phyloP scores from a whole-genome alignment of 2,329 filamentous ascomycete genomes.

The Calonectria hawksworthii region DNA sequence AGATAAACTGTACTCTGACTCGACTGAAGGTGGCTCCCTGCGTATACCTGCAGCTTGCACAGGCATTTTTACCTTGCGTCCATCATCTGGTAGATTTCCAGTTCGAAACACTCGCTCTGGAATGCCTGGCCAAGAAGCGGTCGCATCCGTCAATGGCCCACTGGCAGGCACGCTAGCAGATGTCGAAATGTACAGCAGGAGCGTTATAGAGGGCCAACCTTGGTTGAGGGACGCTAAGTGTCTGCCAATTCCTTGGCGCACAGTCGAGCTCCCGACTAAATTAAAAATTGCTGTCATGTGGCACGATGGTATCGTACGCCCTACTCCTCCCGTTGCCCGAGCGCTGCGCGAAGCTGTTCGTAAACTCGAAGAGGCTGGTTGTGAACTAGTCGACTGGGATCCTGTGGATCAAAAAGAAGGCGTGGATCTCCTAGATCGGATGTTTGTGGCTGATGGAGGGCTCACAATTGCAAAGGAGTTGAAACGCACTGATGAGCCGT shows the following conservation, averaged over 20 bases:
- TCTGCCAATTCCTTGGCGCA: constrained; percentile 70
- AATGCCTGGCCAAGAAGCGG: constrained; percentile 75
- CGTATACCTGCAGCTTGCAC: constrained; percentile 69
- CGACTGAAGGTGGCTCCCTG: constrained; percentile 62
- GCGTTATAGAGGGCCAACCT: constrained; percentile 65
- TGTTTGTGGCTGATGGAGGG: constrained; percentile 65
- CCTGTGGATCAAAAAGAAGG: constrained; percentile 58
- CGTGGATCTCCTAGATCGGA: constrained; percentile 53
- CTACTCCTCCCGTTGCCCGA: constrained; percentile 75
- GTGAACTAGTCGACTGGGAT: constrained; percentile 68
- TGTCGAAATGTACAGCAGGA: constrained; percentile 66
- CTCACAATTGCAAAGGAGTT: constrained; percentile 56
- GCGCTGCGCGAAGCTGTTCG: constrained; percentile 63
- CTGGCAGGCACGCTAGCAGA: constrained; percentile 70
- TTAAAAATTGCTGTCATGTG: constrained; percentile 74
- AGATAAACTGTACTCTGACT: neutral
- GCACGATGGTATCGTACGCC: constrained; percentile 74
- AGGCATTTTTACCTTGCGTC: constrained; percentile 69
- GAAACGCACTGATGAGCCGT: constrained; percentile 58
- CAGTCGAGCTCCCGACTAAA: constrained; percentile 49
- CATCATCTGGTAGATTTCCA: constrained; percentile 72
- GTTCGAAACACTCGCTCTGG: constrained; percentile 67
- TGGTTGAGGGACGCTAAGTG: constrained; percentile 72
- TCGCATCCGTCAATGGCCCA: constrained; percentile 74
- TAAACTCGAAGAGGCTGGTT: constrained; percentile 59